Evolutionary conservation across 2,329 filamentous ascomycete genomes (phyloP), one percentile per base, ranked within the genome.

Genomic region (Ceratocystiopsis minuta): DNA sequence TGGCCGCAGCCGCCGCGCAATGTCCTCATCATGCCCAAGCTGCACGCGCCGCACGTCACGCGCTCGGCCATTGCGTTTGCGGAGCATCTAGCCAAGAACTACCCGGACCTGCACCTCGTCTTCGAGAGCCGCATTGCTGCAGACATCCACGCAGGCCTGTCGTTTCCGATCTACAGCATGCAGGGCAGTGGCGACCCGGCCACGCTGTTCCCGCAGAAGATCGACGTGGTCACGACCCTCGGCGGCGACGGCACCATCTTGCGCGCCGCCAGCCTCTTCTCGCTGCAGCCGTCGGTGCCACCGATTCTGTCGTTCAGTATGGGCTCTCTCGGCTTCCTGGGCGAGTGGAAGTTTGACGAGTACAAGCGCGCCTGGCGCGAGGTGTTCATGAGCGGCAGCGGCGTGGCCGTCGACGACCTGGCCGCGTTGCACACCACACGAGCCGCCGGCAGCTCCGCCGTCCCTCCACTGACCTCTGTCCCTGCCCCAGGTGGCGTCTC

Each of bases 271-370:
- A 87, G 81, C 42, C 69, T 95, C 6, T 96, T 92, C 61, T 85
- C 85, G 45, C 79, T 83, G 34, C 77, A 82, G 37, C 67, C 72
- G 2, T 75, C 76, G 36, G 88, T 98, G 0, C 90, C 90, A 0
- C 90, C 90, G 0, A 81, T 98, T 32, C 66, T 98, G 9, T 86
- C 84, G 2, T 98, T 98, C 55, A 93, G 86, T 56, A 95, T 98
- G 84, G 90, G 90, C 6, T 92, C 88, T 0, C 65, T 98, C 1
- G 90, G 90, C 0, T 98, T 98, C 51, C 63, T 98, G 9, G 87
- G 88, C 15, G 88, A 96, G 60, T 98, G 88, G 87, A 92, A 90
- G 53, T 96, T 96, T 56, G 68, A 69, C 7, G 87, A 96, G 53
- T 84, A 92, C 62, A 94, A 94, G 60, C 72, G 83, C 39, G 90